Conservation (phyloP, 2,329 filamentous ascomycete genomes). For the Alternaria gaisen region DNA sequence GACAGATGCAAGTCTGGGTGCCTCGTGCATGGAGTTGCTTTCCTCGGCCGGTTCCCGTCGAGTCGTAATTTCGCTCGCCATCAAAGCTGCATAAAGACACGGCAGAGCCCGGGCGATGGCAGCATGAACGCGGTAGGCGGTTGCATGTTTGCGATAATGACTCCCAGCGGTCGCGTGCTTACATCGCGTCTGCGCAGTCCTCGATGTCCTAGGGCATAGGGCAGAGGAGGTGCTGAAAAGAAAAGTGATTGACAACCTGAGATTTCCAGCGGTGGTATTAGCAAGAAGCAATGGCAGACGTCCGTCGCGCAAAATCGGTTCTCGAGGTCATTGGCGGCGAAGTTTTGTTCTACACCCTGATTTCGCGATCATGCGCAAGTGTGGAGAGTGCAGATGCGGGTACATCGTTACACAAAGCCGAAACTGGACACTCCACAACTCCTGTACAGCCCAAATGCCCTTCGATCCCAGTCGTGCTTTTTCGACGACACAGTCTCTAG, state of each 20-base stretch:
- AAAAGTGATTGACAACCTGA: background rate
- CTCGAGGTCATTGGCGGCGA: background rate
- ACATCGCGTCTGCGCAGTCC: background rate
- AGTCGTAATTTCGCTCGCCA: conserved; percentile 40
- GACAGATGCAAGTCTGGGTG: conserved; percentile 21
- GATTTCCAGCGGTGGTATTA: background rate
- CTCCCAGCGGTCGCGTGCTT: conserved; percentile 7
- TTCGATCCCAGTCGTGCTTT: background rate
- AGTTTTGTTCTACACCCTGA: background rate
- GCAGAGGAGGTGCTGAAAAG: background rate
- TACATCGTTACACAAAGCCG: background rate
- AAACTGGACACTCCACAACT: background rate
- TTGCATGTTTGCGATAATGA: conserved; percentile 9
- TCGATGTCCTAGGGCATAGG: background rate
- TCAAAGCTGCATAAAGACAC: conserved; percentile 25
- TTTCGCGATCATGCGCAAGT: background rate
- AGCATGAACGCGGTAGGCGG: background rate
- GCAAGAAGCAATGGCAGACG: background rate
- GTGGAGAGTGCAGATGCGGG: background rate
- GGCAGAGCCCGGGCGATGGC: conserved; percentile 12
- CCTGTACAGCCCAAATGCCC: background rate
- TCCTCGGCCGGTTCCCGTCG: conserved; percentile 23
- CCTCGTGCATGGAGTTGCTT: conserved; percentile 22
- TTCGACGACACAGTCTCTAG: accelerated
- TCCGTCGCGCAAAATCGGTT: background rate